Percentiles rank a stretch among this genome's conserved stretches.
Evolutionary conservation across 495 filamentous ascomycete species (phyloP).

Genomic region (Apiosordaria backusii): DNA sequence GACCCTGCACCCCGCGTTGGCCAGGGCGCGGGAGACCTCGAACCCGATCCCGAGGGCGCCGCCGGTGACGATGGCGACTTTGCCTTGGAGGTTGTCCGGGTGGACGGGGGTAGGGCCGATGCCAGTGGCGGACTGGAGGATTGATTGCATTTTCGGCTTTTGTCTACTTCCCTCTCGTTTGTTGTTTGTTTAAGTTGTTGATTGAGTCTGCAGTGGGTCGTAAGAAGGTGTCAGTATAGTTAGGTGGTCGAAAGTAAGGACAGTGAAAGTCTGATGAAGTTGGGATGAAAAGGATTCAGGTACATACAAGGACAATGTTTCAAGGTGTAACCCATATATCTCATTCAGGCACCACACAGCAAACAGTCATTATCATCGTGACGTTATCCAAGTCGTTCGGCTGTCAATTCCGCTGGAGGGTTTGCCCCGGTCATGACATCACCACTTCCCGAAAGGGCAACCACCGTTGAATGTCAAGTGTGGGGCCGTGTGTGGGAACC

Average conservation of each 20-base stretch:
- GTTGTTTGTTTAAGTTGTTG: not conserved
- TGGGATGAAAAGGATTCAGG: not conserved
- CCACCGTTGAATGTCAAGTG: not conserved
- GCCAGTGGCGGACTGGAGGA: slow-evolving; percentile 25
- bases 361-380: not conserved
- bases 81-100: slow-evolving; percentile 30
- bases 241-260: not conserved
- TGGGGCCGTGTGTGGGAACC: not conserved
- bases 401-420: not conserved
- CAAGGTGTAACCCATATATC: not conserved
- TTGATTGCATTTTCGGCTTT: slow-evolving; percentile 26
- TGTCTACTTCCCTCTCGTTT: not conserved
- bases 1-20: slow-evolving; percentile 29
- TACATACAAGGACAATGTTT: not conserved
- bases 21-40: slow-evolving; percentile 45
- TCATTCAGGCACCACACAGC: not conserved
- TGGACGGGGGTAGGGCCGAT: slow-evolving; percentile 29
- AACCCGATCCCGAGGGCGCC: slow-evolving; percentile 54
- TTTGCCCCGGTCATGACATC: slow-evolving; percentile 5
- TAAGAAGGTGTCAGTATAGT: not conserved
- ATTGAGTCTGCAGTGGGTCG: not conserved
- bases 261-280: not conserved
- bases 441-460: not conserved
- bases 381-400: not conserved
- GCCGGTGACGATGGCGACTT: slow-evolving; percentile 54